Conservation (phyloP, 495 filamentous ascomycete genomes). For the Daldinia loculata region DNA sequence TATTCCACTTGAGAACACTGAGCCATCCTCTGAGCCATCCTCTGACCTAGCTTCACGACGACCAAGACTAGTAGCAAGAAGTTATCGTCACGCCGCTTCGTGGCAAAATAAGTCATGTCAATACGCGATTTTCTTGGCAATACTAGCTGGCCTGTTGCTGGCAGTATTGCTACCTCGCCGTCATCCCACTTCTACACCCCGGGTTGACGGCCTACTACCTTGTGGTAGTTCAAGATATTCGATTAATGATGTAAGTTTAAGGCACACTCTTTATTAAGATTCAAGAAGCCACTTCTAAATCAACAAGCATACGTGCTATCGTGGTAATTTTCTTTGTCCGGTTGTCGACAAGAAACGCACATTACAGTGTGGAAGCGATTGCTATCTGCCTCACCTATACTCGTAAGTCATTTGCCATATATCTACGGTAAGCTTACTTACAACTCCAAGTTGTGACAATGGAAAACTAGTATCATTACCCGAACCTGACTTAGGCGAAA, state of each 20-base stretch:
- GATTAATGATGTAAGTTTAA: slow-evolving; percentile 45
- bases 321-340: slow-evolving; percentile 53
- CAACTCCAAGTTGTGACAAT: slow-evolving; percentile 37
- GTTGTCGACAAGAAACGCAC: slow-evolving; percentile 48
- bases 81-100: background rate
- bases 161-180: slow-evolving; percentile 26
- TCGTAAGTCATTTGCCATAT: slow-evolving; percentile 36
- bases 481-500: slow-evolving; percentile 4
- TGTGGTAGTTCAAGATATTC: slow-evolving; percentile 53
- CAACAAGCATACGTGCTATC: slow-evolving; percentile 56
- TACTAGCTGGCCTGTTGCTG: slow-evolving; percentile 31
- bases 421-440: background rate
- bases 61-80: slow-evolving; percentile 5
- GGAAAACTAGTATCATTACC: slow-evolving; percentile 42
- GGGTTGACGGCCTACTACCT: slow-evolving; percentile 33
- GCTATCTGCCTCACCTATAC: slow-evolving; percentile 51
- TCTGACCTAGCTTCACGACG: slow-evolving; percentile 4
- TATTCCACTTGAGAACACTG: slow-evolving; percentile 36
- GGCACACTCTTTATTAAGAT: background rate
- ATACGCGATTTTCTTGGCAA: slow-evolving; percentile 18
- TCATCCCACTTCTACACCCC: background rate
- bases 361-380: slow-evolving; percentile 51
- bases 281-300: background rate
- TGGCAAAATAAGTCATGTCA: slow-evolving; percentile 23
- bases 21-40: slow-evolving; percentile 2